Evolutionary conservation across 495 filamentous ascomycete species (phyloP).

Genomic region (Aspergillus haitiensis): DNA sequence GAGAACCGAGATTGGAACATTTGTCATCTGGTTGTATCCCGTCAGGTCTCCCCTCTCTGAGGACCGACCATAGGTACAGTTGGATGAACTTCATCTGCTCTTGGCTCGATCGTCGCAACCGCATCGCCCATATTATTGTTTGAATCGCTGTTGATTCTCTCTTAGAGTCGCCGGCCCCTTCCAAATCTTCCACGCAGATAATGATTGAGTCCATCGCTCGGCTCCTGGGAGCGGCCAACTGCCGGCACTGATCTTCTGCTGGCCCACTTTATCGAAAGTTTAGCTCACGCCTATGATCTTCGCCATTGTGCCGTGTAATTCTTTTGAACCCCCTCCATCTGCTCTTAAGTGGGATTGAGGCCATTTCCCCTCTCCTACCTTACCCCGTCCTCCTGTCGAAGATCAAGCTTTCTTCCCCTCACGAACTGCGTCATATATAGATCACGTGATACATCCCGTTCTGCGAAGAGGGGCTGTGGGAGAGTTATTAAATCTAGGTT

Average conservation of each 20-base stretch:
- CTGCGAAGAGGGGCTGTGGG: too few relatives aligned
- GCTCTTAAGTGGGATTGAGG: not conserved
- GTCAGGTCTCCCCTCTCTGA: too few relatives aligned
- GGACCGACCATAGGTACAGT: too few relatives aligned
- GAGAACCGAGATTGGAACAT: too few relatives aligned
- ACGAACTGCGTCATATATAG: too few relatives aligned
- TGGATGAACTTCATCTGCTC: too few relatives aligned
- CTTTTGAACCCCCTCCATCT: not conserved
- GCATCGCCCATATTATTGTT: too few relatives aligned
- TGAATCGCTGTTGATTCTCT: not conserved
- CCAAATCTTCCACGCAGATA: not conserved
- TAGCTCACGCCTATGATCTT: not conserved
- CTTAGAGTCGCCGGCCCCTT: not conserved
- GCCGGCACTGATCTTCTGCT: not conserved
- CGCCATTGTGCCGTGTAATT: not conserved
- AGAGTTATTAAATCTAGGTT: not conserved
- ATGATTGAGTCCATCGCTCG: not conserved
- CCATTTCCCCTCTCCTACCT: not conserved
- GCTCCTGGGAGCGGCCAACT: not conserved
- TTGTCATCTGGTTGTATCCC: too few relatives aligned
- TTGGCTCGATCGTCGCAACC: too few relatives aligned
- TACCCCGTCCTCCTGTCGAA: too few relatives aligned
- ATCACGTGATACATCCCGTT: too few relatives aligned
- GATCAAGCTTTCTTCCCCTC: too few relatives aligned
- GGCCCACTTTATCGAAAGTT: conserved; percentile 1